These are phyloP conservation scores for Collybia sp. DNA, from an alignment of 768 basidiomycete species.

Conservation along the genomic window DNA sequence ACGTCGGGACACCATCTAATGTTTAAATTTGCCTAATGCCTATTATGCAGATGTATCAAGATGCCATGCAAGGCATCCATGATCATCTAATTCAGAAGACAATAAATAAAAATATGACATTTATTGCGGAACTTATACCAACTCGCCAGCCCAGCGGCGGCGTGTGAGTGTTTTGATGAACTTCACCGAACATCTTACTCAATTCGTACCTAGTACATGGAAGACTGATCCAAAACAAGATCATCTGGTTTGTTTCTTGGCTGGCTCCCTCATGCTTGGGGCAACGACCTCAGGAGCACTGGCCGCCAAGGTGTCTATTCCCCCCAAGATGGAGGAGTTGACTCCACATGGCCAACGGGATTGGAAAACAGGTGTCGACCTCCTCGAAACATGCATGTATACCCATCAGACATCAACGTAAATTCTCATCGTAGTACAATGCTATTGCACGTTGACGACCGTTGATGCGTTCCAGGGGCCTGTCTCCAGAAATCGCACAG, in stretches of 20 bases:
- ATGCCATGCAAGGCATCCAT: constrained; percentile 80
- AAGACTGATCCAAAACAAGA: constrained; percentile 83
- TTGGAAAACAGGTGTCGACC: constrained; percentile 76
- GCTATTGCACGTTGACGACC: not conserved
- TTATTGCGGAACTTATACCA: constrained; percentile 81
- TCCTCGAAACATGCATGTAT: constrained; percentile 84
- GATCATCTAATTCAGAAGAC: constrained; percentile 66
- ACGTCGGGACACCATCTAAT: constrained; percentile 10
- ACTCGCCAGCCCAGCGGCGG: constrained; percentile 29
- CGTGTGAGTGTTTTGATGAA: constrained; percentile 19
- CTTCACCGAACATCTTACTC: not conserved
- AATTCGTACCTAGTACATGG: constrained; percentile 50
- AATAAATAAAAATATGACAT: constrained; percentile 49
- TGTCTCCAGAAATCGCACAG: constrained; percentile 88
- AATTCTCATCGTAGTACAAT: constrained; percentile 19
- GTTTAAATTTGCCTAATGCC: not conserved
- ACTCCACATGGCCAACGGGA: constrained; percentile 62
- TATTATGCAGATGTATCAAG: constrained; percentile 71
- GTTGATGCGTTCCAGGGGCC: constrained; percentile 51
- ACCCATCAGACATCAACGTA: constrained; percentile 84
- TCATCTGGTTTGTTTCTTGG: constrained; percentile 93
- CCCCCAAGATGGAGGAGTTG: constrained; percentile 63
- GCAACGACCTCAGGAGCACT: constrained; percentile 65
- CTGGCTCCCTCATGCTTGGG: constrained; percentile 87
- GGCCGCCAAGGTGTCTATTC: constrained; percentile 52